Evolutionary conservation across 257 asterid species (phyloP), one percentile per base, ranked within the genome.

Genomic region (Primulina tabacum): DNA sequence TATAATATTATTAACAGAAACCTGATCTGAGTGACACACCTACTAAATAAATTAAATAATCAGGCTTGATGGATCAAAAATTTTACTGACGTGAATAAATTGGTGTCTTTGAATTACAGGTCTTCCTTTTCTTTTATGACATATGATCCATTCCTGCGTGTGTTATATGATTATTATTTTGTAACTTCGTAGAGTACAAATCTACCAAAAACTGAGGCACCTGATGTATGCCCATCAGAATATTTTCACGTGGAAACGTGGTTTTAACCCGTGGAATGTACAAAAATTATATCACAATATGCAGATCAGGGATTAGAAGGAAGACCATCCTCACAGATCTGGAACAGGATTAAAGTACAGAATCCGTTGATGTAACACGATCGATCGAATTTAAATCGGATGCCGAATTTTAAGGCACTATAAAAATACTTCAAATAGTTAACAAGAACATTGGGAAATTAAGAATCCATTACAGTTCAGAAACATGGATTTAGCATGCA

Each of bases 401-500:
- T 37, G 43, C 55, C 20, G 35, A n/a, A 16, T 65, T 10, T 60
- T 10, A 61, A 32, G 9, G 8, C 5, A 6, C 16, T 5, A 26
- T 2, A 63, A 33, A 55, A 6, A 12, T 21, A 53, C 60, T 2
- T 53, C n/a, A 60, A 33, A 32, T 4, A 62, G 56, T 30, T 67
- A 71, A 56, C 65, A 64, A 47, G 71, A 66, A 74, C 71, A 70
- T 60, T 75, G 79, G 35, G 79, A 70, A 37, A 65, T 84, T 78
- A 78, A 70, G 71, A 79, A 82, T 52, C 81, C 82, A 56, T 79
- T 82, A 74, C 83, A 76, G 67, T 85, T 83, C 53, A 83, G 90
- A 53, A 86, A 80, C 56, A 88, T 81, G 70, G 94, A 88, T 78
- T 85, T 87, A 1, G 96, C 97, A 74, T 85, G 89, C 97, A 89